Base-by-base conservation (phyloP, 805 yeast species). In the Metschnikowia hibisci region DNA sequence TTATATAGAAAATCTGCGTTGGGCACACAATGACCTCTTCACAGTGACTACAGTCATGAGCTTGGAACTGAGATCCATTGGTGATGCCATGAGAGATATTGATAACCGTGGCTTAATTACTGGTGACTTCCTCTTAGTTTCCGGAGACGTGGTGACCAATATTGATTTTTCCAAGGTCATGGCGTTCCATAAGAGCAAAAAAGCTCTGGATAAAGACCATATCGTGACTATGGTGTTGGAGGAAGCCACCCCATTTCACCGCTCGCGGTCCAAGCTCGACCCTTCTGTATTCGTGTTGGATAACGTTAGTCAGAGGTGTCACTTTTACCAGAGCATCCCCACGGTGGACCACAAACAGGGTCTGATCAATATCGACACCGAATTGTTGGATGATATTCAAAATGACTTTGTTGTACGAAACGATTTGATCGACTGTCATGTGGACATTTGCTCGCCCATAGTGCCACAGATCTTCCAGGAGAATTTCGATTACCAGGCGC, bases 381-480 rank as follows among this genome's bases (percentile, higher is more conserved):
- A 93, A 61, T 67, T 93, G 36, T 71, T 90, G 52, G 88, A 82
- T 47, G 81, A 76, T 45, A 81, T 86, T 27, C 83, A 79, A 34
- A 70, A 66, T 51, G 95, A 87, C 48, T 81, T 93, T 52, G 77
- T 78, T 8, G 73, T 93, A 45, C 79, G 96, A 59, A 93, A 93
- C 62, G 98, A 93, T 63, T 76, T 93, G 50, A 90, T 93, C 46
- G 99, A 93, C 68, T 93, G 99, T 62, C 93, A 86, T 61, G 89
- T 93, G 43, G 99, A 93, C 66, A 88, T 93, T 47, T 93, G 99
- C 64, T 76, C 97, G 6, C 88, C 95, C 2, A 88, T 83, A 52
- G 96, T 93, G 9, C 97, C 97, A 1, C 93, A 95, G 12, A 83
- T 91, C 47, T 93, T 91, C 68, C 95, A 88, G 56, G 99, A 93